Percentiles rank a stretch among this genome's conserved stretches.
Conservation (phyloP, 305 asterid genomes). For the Fraxinus platypoda region DNA sequence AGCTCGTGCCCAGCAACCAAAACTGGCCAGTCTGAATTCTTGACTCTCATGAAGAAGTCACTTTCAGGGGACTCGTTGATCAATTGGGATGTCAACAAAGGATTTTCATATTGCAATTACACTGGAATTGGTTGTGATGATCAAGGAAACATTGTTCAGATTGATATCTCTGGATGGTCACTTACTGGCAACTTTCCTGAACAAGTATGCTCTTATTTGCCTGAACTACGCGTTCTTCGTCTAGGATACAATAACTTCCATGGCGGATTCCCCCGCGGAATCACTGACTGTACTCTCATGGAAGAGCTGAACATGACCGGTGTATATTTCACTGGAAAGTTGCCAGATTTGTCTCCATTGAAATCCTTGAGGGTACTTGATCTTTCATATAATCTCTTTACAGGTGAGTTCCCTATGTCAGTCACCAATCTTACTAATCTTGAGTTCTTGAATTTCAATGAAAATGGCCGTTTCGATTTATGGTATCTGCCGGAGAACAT, state of each 20-base stretch:
- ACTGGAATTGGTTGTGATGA: conserved; percentile 65
- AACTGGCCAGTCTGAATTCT: conserved; percentile 45
- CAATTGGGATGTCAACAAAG: conserved; percentile 41
- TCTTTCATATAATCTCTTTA: conserved; percentile 57
- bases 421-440: conserved; percentile 65
- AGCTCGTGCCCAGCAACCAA: conserved; percentile 29
- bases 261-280: conserved; percentile 50
- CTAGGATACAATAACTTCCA: conserved; percentile 47
- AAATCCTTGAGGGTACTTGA: conserved; percentile 49
- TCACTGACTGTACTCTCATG: conserved; percentile 55
- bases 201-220: conserved; percentile 60
- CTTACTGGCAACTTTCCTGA: conserved; percentile 62
- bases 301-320: conserved; percentile 54
- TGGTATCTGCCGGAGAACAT: conserved; percentile 64
- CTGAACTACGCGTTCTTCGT: conserved; percentile 50
- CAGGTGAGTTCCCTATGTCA: conserved; percentile 75
- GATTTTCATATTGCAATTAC: conserved; percentile 40
- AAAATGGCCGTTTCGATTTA: conserved; percentile 36
- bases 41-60: conserved; percentile 37
- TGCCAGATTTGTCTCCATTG: conserved; percentile 75
- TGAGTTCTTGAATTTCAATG: conserved; percentile 56
- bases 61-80: conserved; percentile 42
- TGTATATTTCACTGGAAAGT: conserved; percentile 39
- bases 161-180: conserved; percentile 66
- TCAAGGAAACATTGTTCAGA: conserved; percentile 34